Evolutionary conservation across 305 asterid species (phyloP).

Genomic region (Euphrasia arctica): DNA sequence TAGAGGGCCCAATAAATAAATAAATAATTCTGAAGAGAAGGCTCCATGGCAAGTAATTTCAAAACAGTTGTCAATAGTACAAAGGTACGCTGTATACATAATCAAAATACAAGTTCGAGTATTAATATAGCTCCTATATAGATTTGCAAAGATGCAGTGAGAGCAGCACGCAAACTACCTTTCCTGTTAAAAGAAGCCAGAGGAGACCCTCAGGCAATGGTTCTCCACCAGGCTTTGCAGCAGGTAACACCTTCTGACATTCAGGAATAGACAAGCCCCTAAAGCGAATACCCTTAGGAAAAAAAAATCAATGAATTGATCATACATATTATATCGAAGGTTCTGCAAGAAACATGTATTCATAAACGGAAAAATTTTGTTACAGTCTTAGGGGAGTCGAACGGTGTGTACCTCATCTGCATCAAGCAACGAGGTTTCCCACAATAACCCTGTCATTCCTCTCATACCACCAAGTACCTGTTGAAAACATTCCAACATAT

Average conservation of each 20-base stretch:
- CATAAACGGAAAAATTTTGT: neutral
- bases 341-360: no score
- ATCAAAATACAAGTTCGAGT: no score
- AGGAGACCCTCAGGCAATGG: conserved; percentile 99
- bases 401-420: conserved; percentile 67
- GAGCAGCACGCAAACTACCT: conserved; percentile 36
- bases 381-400: conserved; percentile 7
- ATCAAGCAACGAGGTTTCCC: conserved; percentile 94
- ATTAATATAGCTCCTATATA: neutral
- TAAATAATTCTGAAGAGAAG: no score
- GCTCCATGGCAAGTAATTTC: no score
- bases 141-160: neutral
- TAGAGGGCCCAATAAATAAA: conserved; percentile 17
- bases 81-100: no score
- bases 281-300: conserved; percentile 87
- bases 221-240: conserved; percentile 89
- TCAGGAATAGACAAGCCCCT: conserved; percentile 97
- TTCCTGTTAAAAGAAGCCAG: conserved; percentile 98
- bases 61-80: no score
- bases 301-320: neutral
- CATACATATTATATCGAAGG: no score
- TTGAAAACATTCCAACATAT: conserved; percentile 17
- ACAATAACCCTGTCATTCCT: conserved; percentile 92
- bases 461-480: conserved; percentile 98
- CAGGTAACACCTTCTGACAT: conserved; percentile 90